Percentiles rank a stretch among this genome's conserved stretches.
These are phyloP conservation scores for Circinella minor DNA, from an alignment of 371 early-diverging fungal species.

Conservation along the genomic window DNA sequence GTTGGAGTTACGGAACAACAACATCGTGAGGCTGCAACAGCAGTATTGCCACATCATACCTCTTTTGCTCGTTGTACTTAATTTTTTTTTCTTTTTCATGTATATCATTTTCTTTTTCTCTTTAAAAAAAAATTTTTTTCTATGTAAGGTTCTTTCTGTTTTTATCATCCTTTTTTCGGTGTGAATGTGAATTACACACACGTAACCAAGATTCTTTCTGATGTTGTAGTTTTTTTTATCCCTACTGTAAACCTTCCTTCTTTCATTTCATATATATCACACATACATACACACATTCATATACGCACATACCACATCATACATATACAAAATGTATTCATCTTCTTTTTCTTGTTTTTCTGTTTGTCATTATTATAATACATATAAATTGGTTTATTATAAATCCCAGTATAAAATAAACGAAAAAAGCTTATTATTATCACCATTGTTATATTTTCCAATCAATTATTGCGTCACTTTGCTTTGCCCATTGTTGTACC, in stretches of 20 bases:
- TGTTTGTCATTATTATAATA: too few relatives aligned
- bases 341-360: too few relatives aligned
- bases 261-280: too few relatives aligned
- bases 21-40: background rate
- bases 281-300: too few relatives aligned
- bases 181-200: too few relatives aligned
- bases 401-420: too few relatives aligned
- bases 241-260: background rate
- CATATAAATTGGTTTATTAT: too few relatives aligned
- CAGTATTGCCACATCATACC: conserved; percentile 2
- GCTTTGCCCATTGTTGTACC: conserved; percentile 32
- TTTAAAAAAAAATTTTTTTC: background rate
- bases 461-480: conserved; percentile 22
- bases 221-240: background rate
- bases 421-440: too few relatives aligned
- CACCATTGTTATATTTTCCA: conserved; percentile 23
- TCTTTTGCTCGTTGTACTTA: conserved; percentile 2
- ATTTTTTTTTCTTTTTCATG: background rate
- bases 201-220: background rate
- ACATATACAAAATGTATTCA: too few relatives aligned
- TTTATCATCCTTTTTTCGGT: background rate
- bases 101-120: conserved; percentile 3
- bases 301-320: too few relatives aligned
- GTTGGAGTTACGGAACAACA: background rate
- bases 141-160: background rate